These are phyloP conservation scores for Pseudocohnilembus persalinus DNA, from an alignment of 169 alveolate species.

Conservation along the genomic window DNA sequence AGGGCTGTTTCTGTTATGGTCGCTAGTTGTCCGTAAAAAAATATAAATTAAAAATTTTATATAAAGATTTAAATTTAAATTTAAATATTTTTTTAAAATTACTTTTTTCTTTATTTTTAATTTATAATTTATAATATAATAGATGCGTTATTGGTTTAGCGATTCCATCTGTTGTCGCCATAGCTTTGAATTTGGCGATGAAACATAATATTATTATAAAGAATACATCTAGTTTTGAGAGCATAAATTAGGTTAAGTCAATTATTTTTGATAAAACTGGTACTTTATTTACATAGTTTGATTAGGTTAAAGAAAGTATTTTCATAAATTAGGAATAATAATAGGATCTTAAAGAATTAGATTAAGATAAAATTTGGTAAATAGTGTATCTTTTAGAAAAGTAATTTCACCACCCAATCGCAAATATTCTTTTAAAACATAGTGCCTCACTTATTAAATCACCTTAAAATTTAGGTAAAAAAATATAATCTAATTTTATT, in stretches of 20 bases:
- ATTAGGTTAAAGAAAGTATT: conserved; percentile 29
- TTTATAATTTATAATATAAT: not conserved
- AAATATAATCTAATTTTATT: not conserved
- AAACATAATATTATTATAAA: conserved; percentile 27
- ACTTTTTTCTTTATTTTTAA: too few relatives aligned
- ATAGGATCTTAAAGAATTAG: not conserved
- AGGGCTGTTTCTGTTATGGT: conserved; percentile 30
- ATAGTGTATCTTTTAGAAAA: conserved; percentile 7
- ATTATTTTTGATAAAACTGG: conserved; percentile 50
- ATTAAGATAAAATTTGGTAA: conserved; percentile 13
- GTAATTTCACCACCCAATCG: conserved; percentile 2
- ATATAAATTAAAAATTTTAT: too few relatives aligned
- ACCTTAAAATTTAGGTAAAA: not conserved
- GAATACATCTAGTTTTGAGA: conserved; percentile 38
- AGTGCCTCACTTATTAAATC: not conserved
- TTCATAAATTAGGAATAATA: not conserved
- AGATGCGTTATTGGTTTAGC: conserved; percentile 39
- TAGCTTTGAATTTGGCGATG: conserved; percentile 40
- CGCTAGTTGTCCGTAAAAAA: conserved; percentile 34
- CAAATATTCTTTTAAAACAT: conserved; percentile 7
- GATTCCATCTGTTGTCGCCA: conserved; percentile 37
- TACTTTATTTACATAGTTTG: conserved; percentile 38
- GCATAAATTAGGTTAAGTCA: conserved; percentile 23
- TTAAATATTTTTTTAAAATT: too few relatives aligned
- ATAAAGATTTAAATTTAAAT: too few relatives aligned